A percentile compares a stretch with the other conserved stretches of the same genome.
phyloP scores from a whole-genome alignment of 768 basidiomycete species.

The Boletellus ananas region DNA sequence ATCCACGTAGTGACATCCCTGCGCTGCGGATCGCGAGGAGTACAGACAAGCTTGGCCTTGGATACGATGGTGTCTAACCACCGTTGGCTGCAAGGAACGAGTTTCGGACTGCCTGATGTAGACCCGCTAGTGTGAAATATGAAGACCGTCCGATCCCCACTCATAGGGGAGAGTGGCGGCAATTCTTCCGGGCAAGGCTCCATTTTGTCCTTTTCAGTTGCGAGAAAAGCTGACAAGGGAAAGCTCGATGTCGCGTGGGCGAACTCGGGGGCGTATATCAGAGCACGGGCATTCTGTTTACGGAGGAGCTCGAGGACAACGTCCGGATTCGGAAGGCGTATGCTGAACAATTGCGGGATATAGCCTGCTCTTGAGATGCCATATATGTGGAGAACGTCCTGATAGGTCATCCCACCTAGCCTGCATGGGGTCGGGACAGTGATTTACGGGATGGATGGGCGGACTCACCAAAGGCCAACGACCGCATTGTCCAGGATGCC shows the following conservation, averaged over 20 bases:
- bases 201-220: constrained; percentile 40
- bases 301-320: constrained; percentile 67
- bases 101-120: constrained; percentile 79
- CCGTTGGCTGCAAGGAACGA: constrained; percentile 64
- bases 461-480: constrained; percentile 68
- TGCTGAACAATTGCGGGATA: constrained; percentile 73
- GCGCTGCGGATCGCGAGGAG: constrained; percentile 44
- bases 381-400: constrained; percentile 70
- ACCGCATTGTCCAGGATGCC: constrained; percentile 54
- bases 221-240: constrained; percentile 48
- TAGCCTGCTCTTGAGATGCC: constrained; percentile 73
- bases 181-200: constrained; percentile 36
- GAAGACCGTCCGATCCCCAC: constrained; percentile 48
- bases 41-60: constrained; percentile 55
- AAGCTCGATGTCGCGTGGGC: constrained; percentile 39
- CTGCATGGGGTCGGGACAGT: constrained; percentile 35
- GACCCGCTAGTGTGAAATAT: constrained; percentile 81
- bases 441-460: not conserved
- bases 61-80: constrained; percentile 61
- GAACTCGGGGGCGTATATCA: constrained; percentile 63
- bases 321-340: constrained; percentile 68
- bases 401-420: constrained; percentile 70
- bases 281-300: constrained; percentile 58
- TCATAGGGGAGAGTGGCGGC: constrained; percentile 38
- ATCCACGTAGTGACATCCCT: constrained; percentile 73